phyloP scores from a whole-genome alignment of 1,284 basidiomycete species.

The Moesziomyces globuligerus region DNA sequence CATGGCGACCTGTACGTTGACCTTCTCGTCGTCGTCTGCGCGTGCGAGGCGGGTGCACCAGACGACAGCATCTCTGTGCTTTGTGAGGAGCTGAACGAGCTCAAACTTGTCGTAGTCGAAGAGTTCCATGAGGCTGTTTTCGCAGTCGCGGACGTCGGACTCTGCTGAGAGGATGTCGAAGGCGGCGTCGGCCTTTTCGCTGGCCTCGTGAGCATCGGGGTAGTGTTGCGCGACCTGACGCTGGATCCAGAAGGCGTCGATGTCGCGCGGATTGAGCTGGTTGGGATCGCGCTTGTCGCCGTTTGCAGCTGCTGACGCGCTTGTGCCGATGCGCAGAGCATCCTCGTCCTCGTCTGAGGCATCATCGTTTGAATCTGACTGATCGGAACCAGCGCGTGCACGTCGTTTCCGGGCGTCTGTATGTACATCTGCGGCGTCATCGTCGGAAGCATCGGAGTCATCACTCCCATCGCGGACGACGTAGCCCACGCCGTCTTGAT shows the following conservation, averaged over 20 bases:
- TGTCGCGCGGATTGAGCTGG: conserved; percentile 82
- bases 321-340: conserved; percentile 57
- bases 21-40: conserved; percentile 85
- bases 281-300: conserved; percentile 69
- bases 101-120: conserved; percentile 94
- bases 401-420: conserved; percentile 68
- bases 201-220: conserved; percentile 90
- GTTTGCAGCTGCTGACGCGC: conserved; percentile 52
- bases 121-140: conserved; percentile 96
- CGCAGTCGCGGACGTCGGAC: conserved; percentile 90
- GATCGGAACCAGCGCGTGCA: conserved; percentile 68
- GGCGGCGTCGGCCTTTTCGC: conserved; percentile 87
- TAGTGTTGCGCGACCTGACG: conserved; percentile 90
- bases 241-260: conserved; percentile 99
- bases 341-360: conserved; percentile 78
- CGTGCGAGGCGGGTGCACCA: conserved; percentile 98
- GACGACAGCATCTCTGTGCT: conserved; percentile 94
- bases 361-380: conserved; percentile 71
- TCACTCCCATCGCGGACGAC: conserved; percentile 71
- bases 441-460: conserved; percentile 77
- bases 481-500: conserved; percentile 89
- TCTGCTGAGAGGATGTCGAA: conserved; percentile 84
- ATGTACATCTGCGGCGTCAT: too few relatives aligned
- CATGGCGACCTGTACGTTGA: conserved; percentile 98
- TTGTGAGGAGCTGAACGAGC: conserved; percentile 87